Base-by-base conservation (phyloP, 805 yeast species). In the Scheffersomyces coipomensis region DNA sequence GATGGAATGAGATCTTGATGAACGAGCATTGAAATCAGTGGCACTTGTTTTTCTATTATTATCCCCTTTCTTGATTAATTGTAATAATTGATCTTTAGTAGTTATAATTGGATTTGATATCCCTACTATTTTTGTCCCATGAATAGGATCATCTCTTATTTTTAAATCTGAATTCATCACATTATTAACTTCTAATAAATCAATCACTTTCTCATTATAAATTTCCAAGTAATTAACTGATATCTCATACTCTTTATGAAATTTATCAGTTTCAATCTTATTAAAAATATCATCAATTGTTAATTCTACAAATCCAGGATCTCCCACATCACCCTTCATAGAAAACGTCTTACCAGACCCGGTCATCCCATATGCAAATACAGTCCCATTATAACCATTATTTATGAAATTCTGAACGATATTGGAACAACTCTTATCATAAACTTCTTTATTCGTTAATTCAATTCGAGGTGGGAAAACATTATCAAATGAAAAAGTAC, bases 331-430 rank as follows among this genome's bases (percentile, higher is more conserved):
- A 22, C 96, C 96, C 46, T 82, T 83, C 95, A 88, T 88, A 2
- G 95, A 78, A 55, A 77, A 81, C 0, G 97, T 88, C 60, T 88
- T 88, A 9, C 97, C 97, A 1, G 95, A 84, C 0, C 96, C 96
- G 0, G 97, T 88, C 88, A 86, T 86, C 25, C 97, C 97, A 53
- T 88, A 88, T 0, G 98, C 97, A 58, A 91, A 88, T 1, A 90
- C 79, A 0, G 97, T 89, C 12, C 90, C 90, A 53, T 88, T 88
- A 59, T 66, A 90, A 0, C 96, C 97, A 12, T 81, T 81, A 32
- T 59, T 50, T 73, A 72, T 45, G 77, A 79, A 56, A 73, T 78
- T 46, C 55, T 66, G 27, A 73, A 81, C 59, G 75, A 73, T 25
- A 69, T 78, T 48, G 54, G 71, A 34, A 79, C 95, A 35, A 71